Evolutionary conservation across 2,329 filamentous ascomycete genomes (phyloP), one percentile per base, ranked within the genome.

Genomic region (Exophiala sp.): DNA sequence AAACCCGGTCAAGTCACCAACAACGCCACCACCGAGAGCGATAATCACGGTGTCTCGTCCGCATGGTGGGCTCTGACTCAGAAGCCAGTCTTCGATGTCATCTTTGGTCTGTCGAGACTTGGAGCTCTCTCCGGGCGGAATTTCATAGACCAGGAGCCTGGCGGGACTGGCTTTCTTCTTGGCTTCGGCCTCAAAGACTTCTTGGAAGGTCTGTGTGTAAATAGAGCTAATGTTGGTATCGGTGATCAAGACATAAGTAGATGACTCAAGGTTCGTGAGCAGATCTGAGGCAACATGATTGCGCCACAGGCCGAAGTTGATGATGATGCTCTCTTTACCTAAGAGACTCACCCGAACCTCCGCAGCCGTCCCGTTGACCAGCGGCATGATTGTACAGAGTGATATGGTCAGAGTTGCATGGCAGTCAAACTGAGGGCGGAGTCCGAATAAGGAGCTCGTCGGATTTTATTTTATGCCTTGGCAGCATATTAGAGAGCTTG

Each of bases 1-100:
- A 66, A 95, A 98, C 45, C 93, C 93, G 57, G 95, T 90, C 85
- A 98, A 86, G 69, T 98, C 93, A 24, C 93, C 93, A 69, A 98
- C 96, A 54, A 98, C 93, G 50, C 93, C 93, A 58, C 93, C 93
- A 24, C 93, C 93, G 8, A 98, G 79, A 19, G 93, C 93, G 66
- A 98, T 87, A 52, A 98, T 83, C 57, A 98, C 87, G 0, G 89
- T 95, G 69, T 98, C 93, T 60, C 93, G 79, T 21, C 90, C 95
- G 72, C 93, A 98, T 83, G 72, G 72, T n/a, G 72, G 72, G 44
- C 85, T 83, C 62, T 95, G 82, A 59, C 82, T 80, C 52, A 97
- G 76, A 80, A 98, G 85, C 93, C 93, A 98, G 69, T 98, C 93
- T 68, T 98, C 93, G 46, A 98, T 90, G 62, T 91, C 86, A 39